Conservation (phyloP, 306 rosid genomes). For the Rubus idaeus region DNA sequence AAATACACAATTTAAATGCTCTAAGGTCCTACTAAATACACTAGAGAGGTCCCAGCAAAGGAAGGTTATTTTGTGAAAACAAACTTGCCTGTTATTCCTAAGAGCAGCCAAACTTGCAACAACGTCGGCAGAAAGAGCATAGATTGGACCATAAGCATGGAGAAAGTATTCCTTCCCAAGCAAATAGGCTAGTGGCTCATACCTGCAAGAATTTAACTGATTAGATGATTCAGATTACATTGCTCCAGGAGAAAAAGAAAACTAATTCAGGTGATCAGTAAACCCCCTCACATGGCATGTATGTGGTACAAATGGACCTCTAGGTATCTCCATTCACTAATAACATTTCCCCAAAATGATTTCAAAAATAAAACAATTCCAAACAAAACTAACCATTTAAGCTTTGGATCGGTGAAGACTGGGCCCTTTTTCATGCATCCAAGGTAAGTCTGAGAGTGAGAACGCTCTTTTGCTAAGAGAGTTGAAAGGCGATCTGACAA, state of each 20-base stretch:
- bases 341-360: not conserved
- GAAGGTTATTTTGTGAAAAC: not conserved
- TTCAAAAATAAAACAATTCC: not conserved
- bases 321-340: not conserved
- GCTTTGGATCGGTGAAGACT: slow-evolving; percentile 91
- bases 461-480: slow-evolving; percentile 71
- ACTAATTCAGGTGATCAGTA: not conserved
- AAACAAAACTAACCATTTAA: slow-evolving; percentile 70
- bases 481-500: slow-evolving; percentile 85
- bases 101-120: slow-evolving; percentile 92
- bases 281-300: not conserved
- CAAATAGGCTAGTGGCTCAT: slow-evolving; percentile 71
- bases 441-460: slow-evolving; percentile 87
- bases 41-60: slow-evolving; percentile 7
- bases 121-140: slow-evolving; percentile 91
- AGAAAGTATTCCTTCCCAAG: slow-evolving; percentile 94
- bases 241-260: not conserved
- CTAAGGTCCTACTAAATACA: not conserved
- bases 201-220: slow-evolving; percentile 54
- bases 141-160: slow-evolving; percentile 98
- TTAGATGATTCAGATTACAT: not conserved
- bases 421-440: slow-evolving; percentile 99
- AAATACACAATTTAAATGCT: not conserved
- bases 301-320: not conserved
- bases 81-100: slow-evolving; percentile 74